phyloP scores from a whole-genome alignment of 352 stramenopile species.

The Pythium scleroteichum region DNA sequence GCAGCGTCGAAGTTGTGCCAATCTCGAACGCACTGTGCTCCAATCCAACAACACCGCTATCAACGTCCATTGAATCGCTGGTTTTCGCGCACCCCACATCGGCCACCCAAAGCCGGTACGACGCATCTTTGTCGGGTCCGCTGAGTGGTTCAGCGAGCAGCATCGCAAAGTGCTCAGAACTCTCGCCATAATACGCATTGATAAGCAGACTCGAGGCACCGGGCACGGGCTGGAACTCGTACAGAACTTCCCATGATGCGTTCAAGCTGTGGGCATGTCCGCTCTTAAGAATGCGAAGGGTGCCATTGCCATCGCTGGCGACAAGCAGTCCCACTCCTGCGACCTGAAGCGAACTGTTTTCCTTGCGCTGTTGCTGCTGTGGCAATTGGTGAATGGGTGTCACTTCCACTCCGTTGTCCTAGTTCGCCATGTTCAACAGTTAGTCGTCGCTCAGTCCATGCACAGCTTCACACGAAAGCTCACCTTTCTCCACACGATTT shows the following conservation, averaged over 20 bases:
- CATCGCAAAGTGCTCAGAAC: constrained; percentile 38
- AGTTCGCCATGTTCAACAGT: neutral
- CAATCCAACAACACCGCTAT: constrained; percentile 40
- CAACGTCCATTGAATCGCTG: constrained; percentile 32
- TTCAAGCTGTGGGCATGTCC: constrained; percentile 27
- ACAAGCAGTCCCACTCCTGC: constrained; percentile 61
- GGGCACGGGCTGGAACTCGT: constrained; percentile 53
- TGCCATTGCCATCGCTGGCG: constrained; percentile 61
- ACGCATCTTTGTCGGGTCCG: constrained; percentile 44
- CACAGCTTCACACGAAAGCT: neutral
- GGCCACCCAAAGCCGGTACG: constrained; percentile 55
- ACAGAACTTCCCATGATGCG: constrained; percentile 42
- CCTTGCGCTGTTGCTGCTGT: constrained; percentile 36
- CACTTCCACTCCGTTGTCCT: constrained; percentile 29
- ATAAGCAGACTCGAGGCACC: constrained; percentile 44
- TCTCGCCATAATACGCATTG: constrained; percentile 46
- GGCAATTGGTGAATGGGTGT: constrained; percentile 44
- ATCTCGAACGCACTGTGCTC: constrained; percentile 44
- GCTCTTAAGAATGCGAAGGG: constrained; percentile 53
- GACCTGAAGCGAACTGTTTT: constrained; percentile 68
- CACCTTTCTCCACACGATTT: constrained; percentile 41
- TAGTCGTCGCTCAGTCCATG: too few relatives aligned
- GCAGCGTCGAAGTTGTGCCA: constrained; percentile 49
- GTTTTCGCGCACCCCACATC: constrained; percentile 29
- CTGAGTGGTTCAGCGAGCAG: constrained; percentile 50